Evolutionary conservation across 1,284 basidiomycete species (phyloP).

Genomic region (Melampsora americana): DNA sequence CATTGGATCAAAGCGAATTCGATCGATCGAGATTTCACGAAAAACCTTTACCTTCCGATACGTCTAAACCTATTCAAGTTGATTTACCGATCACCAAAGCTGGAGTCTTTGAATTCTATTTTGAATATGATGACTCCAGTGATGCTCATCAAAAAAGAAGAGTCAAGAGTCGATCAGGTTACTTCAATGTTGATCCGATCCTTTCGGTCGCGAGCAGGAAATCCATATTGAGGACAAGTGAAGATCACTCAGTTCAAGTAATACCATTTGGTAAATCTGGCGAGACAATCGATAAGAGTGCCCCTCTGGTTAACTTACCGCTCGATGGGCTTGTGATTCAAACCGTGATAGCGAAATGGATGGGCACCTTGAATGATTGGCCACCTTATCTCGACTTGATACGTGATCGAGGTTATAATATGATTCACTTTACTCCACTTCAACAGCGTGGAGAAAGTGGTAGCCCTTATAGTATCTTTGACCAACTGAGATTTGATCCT

Average conservation of each 20-base stretch:
- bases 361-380: constrained; percentile 78
- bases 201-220: constrained; percentile 70
- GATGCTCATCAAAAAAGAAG: constrained; percentile 58
- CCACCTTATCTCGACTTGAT: constrained; percentile 73
- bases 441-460: constrained; percentile 81
- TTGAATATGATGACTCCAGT: constrained; percentile 70
- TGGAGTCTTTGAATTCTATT: constrained; percentile 87
- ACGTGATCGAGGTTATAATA: constrained; percentile 79
- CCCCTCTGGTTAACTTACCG: constrained; percentile 65
- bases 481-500: constrained; percentile 77
- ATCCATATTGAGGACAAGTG: constrained; percentile 60
- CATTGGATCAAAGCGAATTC: constrained; percentile 81
- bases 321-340: constrained; percentile 80
- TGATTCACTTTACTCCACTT: constrained; percentile 83
- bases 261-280: constrained; percentile 47
- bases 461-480: constrained; percentile 84
- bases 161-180: constrained; percentile 75
- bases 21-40: constrained; percentile 71
- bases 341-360: constrained; percentile 92
- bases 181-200: constrained; percentile 91
- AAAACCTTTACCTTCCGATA: constrained; percentile 72
- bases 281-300: constrained; percentile 59
- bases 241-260: constrained; percentile 59
- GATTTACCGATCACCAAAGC: constrained; percentile 91
- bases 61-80: constrained; percentile 82